A percentile compares a stretch with the other conserved stretches of the same genome.
phyloP scores from a whole-genome alignment of 1,284 basidiomycete genomes.

The Pseudozyma pruni region DNA sequence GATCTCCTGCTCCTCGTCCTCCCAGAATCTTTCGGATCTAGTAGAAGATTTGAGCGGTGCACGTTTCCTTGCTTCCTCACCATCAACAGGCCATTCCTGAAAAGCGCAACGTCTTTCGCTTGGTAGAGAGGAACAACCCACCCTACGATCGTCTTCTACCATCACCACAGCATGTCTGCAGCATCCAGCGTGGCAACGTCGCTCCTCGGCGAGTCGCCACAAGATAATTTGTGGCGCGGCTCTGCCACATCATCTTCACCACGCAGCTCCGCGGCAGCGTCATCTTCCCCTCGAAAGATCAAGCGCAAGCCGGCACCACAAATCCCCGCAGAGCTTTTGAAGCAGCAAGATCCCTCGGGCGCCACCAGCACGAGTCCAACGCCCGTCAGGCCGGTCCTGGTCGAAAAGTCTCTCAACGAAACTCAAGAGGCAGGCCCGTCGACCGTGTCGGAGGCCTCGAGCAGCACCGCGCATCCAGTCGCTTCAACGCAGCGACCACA shows the following conservation, averaged over 20 bases:
- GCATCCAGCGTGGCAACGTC: slow-evolving; percentile 1
- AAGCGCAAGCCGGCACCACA: slow-evolving; percentile 23
- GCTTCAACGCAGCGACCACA: slow-evolving; percentile 16
- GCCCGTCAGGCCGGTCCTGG: not conserved
- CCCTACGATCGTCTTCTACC: no score
- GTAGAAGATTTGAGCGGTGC: no score
- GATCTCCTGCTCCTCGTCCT: not conserved
- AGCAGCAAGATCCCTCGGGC: not conserved
- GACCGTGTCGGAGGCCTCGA: no score
- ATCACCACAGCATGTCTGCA: slow-evolving; percentile 13
- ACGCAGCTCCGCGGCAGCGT: slow-evolving; percentile 1
- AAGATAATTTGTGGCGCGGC: slow-evolving; percentile 24
- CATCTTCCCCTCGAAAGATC: slow-evolving; percentile 9
- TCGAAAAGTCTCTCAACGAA: slow-evolving; percentile 1
- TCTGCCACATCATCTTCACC: slow-evolving; percentile 3
- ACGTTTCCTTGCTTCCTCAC: no score
- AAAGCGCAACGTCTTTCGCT: no score
- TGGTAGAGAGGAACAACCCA: no score
- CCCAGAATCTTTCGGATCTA: not conserved
- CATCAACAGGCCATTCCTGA: no score
- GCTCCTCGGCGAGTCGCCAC: not conserved
- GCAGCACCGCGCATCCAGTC: no score
- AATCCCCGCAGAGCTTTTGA: slow-evolving; percentile 21
- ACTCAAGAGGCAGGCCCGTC: no score
- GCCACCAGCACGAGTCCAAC: not conserved